Evolutionary conservation across 177 flowering plant genomes (phyloP).

Genomic region (Tripterygium wilfordii): DNA sequence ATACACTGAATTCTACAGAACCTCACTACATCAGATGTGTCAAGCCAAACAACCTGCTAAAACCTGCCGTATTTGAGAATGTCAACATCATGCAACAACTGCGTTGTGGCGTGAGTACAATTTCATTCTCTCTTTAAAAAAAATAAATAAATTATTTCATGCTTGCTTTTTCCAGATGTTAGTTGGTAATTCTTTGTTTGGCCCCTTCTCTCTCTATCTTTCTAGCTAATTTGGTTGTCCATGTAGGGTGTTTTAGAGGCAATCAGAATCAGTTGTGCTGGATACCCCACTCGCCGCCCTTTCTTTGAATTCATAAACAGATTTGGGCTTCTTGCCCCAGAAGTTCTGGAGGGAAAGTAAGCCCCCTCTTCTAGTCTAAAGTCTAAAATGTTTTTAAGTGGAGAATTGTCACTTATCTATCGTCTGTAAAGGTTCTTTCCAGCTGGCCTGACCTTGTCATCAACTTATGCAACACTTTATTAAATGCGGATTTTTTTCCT

Average conservation of each 20-base stretch:
- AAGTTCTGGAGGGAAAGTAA: slow-evolving; percentile 49
- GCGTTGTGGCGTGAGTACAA: slow-evolving; percentile 71
- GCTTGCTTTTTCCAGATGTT: too few species aligned
- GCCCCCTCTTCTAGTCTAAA: slow-evolving; percentile 10
- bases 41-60: slow-evolving; percentile 64
- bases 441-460: not conserved
- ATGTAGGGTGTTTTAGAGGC: slow-evolving; percentile 76
- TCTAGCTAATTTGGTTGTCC: not conserved
- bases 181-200: too few species aligned
- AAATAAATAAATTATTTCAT: too few species aligned
- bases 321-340: slow-evolving; percentile 66
- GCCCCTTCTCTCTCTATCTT: too few species aligned
- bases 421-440: not conserved
- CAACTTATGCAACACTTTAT: not conserved
- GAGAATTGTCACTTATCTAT: not conserved
- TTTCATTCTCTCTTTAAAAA: too few species aligned
- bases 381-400: not conserved
- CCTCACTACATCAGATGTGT: slow-evolving; percentile 80
- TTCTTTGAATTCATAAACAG: slow-evolving; percentile 68
- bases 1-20: slow-evolving; percentile 60
- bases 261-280: slow-evolving; percentile 71
- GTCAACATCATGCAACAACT: slow-evolving; percentile 65
- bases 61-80: slow-evolving; percentile 72
- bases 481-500: slow-evolving; percentile 1
- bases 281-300: slow-evolving; percentile 64